Evolutionary conservation across 192 early-diverging fungal genomes (phyloP), one percentile per base, ranked within the genome.

Genomic region (Entomortierella lignicola): DNA sequence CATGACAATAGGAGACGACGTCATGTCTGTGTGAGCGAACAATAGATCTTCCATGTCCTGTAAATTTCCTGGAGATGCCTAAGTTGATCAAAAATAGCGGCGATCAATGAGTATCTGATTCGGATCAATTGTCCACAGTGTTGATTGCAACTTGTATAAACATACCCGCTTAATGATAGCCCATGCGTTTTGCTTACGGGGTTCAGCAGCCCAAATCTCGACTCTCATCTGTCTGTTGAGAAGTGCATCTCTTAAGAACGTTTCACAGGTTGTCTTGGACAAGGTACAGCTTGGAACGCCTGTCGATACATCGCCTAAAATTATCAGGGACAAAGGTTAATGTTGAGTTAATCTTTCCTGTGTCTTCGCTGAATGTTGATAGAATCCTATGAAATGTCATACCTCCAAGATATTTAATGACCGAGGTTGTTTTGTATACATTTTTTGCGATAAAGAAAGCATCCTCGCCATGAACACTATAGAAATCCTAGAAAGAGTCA

Each of bases 21-120:
- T 81, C 64, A 96, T 88, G 27, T 93, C 92, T 30, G 88, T 85
- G 68, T 90, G 88, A 23, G 81, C 72, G 66, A 97, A 98, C 25
- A 99, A 73, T 48, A 95, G 70, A 69, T 98, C 96, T 69, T 99
- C 97, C 23, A 99, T 86, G 41, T 93, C 89, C 72, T 94, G 91
- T 54, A 98, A 72, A 62, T 99, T 98, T 44, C 98, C 98, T 17
- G 98, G 98, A 0, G 97, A 98, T n/a, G 96, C 98, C 79, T 87
- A 62, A n/a, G 26, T 53, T 43, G 30, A 2, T 20, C 4, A 69
- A 48, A 43, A 8, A 64, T 1, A 25, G 6, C 0, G 21, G 55
- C 37, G 4, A 37, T 21, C 29, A 15, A 29, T 17, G 32, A 37
- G n/a, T 13, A 29, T 52, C 25, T 21, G 12, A 1, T 52, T n/a